Evolutionary conservation across 2,329 filamentous ascomycete genomes (phyloP), one percentile per base, ranked within the genome.

Genomic region (Arachnomyces sp.): DNA sequence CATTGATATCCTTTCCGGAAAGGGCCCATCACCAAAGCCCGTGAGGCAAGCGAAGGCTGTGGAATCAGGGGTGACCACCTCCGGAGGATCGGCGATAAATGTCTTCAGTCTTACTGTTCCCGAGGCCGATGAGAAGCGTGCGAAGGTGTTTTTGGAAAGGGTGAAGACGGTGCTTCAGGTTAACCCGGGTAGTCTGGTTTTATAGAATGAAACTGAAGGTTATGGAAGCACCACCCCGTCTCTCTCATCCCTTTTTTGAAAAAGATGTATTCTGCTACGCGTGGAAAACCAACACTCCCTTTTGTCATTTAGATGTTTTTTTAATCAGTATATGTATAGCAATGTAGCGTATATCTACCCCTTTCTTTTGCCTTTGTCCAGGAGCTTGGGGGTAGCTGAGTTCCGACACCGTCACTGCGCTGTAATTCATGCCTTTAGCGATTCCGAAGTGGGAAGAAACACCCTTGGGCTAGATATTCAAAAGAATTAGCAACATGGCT

Each of bases 161-260:
- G 77, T 95, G 57, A 95, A 95, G 78, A 68, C 74, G 34, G 80
- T 90, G 17, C 65, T 98, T 51, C 86, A 93, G 65, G 73, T 78
- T 49, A 84, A 92, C 64, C 86, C 87, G 11, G 86, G 81, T 28
- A 74, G 81, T 53, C 65, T 94, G 55, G 77, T 93, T 28, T 55
- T 77, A 74, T 61, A 50, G 28, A 7, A 16, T 16, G 31, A 32
- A n/a, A n/a, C n/a, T n/a, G n/a, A n/a, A n/a, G n/a, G n/a, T n/a
- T n/a, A n/a, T n/a, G n/a, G n/a, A n/a, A n/a, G n/a, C n/a, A n/a
- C n/a, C n/a, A n/a, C n/a, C n/a, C n/a, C n/a, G n/a, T n/a, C n/a
- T n/a, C n/a, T n/a, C n/a, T n/a, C n/a, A n/a, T n/a, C n/a, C 31
- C 31, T 12, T 7, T 32, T 32, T 32, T 25, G 15, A 18, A 28